Percentiles rank a stretch among this genome's conserved stretches.
Evolutionary conservation across 768 basidiomycete species (phyloP).

Genomic region (Gymnopilus dilepis): DNA sequence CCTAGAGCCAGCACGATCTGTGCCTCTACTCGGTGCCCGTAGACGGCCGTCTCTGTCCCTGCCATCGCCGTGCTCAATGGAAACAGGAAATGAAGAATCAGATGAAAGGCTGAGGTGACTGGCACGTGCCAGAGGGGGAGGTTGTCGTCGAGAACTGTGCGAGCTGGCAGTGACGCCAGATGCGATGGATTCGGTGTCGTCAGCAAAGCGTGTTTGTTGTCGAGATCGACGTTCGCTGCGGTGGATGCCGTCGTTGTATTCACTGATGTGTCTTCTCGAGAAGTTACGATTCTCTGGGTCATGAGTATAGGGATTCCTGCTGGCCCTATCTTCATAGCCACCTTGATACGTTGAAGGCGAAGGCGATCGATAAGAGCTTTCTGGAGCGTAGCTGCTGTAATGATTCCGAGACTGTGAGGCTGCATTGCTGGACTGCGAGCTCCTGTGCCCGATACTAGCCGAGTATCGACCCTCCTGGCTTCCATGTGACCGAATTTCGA

Average conservation of each 20-base stretch:
- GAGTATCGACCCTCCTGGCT: not conserved
- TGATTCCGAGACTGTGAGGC: not conserved
- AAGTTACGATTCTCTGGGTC: not conserved
- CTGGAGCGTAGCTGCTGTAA: not conserved
- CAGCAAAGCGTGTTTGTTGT: not conserved
- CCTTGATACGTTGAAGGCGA: not conserved
- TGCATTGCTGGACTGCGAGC: not conserved
- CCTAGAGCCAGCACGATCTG: not conserved
- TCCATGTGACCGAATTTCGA: slow-evolving; percentile 7
- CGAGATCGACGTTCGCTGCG: not conserved
- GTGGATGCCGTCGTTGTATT: not conserved
- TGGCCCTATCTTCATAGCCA: not conserved
- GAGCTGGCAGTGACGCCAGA: not conserved
- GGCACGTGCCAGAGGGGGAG: not conserved
- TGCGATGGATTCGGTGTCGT: not conserved
- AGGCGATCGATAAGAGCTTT: slow-evolving; percentile 2
- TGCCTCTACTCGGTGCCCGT: not conserved
- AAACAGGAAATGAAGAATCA: slow-evolving; percentile 15
- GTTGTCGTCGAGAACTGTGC: not conserved
- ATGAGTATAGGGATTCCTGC: not conserved
- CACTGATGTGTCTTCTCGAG: not conserved
- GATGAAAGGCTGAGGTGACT: slow-evolving; percentile 10
- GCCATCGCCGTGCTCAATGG: slow-evolving; percentile 8
- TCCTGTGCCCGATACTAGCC: not conserved
- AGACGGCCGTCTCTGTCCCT: not conserved